phyloP scores from a whole-genome alignment of 352 stramenopile genomes.

The Elongisporangium anandrum region DNA sequence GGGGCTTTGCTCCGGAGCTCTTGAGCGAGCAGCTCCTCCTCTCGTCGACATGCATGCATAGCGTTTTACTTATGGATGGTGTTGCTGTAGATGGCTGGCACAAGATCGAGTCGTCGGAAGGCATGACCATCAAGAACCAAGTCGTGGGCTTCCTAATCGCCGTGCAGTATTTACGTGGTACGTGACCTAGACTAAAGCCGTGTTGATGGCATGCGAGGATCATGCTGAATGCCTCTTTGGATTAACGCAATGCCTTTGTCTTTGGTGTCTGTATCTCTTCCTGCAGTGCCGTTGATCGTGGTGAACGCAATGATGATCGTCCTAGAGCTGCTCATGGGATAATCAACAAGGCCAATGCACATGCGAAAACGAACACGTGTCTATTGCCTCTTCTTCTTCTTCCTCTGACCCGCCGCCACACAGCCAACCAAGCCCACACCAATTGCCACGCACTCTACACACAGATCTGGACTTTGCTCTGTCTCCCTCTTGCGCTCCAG shows the following conservation, averaged over 20 bases:
- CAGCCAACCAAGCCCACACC: not conserved
- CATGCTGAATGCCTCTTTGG: not conserved
- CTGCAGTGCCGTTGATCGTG: slow-evolving; percentile 71
- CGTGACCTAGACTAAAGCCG: too few species aligned
- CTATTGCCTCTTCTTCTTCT: not conserved
- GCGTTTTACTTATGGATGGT: not conserved
- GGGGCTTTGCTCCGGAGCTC: not conserved
- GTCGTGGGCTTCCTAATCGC: slow-evolving; percentile 79
- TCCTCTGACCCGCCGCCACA: not conserved
- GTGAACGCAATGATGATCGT: slow-evolving; percentile 82
- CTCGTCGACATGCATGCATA: not conserved
- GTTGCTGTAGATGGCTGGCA: slow-evolving; percentile 71
- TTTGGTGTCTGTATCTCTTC: not conserved
- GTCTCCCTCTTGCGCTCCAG: not conserved
- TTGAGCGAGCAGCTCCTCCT: not conserved
- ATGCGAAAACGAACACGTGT: slow-evolving; percentile 2
- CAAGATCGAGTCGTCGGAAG: slow-evolving; percentile 71
- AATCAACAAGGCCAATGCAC: slow-evolving; percentile 4
- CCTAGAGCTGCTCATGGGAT: slow-evolving; percentile 75
- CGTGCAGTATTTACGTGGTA: slow-evolving; percentile 84
- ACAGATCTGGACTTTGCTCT: not conserved
- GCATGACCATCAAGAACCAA: slow-evolving; percentile 87
- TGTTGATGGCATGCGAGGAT: too few species aligned
- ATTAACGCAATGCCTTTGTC: not conserved
- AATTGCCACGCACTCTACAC: not conserved